These are phyloP conservation scores for Rhododendron griersonianum DNA, from an alignment of 148 eudicot species.

Conservation along the genomic window DNA sequence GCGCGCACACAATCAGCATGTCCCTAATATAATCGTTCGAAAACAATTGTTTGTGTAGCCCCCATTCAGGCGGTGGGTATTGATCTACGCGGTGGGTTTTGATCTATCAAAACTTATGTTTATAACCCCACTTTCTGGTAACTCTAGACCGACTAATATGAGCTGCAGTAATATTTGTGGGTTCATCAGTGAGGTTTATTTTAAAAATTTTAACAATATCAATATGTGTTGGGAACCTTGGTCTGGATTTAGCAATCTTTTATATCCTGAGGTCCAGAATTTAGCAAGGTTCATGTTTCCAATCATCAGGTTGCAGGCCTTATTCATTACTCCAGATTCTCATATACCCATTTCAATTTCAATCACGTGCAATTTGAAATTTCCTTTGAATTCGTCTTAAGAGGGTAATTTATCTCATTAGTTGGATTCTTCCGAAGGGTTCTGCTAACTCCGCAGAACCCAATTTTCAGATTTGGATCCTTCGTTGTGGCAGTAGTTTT, in stretches of 20 bases:
- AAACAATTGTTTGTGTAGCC: neutral
- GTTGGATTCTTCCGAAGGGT: neutral
- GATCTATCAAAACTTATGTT: neutral
- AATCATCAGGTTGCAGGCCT: conserved; percentile 2
- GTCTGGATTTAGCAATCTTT: neutral
- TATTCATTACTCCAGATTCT: neutral
- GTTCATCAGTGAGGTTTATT: neutral
- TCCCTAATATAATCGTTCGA: neutral
- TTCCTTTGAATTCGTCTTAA: neutral
- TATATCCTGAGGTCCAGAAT: neutral
- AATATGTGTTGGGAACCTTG: neutral
- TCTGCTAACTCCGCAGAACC: neutral
- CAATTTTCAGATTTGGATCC: neutral
- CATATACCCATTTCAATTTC: neutral
- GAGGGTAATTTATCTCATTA: neutral
- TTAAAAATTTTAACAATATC: neutral
- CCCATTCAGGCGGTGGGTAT: neutral
- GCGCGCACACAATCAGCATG: neutral
- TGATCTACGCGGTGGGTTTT: neutral
- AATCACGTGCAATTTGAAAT: neutral
- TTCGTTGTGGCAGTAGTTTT: neutral
- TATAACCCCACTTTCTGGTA: neutral
- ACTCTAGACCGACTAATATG: neutral
- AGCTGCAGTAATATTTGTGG: neutral
- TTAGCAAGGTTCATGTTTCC: neutral